A percentile compares a stretch with the other conserved stretches of the same genome.
Conservation (phyloP, 176 grass and related monocot species). For the Bromus sterilis region DNA sequence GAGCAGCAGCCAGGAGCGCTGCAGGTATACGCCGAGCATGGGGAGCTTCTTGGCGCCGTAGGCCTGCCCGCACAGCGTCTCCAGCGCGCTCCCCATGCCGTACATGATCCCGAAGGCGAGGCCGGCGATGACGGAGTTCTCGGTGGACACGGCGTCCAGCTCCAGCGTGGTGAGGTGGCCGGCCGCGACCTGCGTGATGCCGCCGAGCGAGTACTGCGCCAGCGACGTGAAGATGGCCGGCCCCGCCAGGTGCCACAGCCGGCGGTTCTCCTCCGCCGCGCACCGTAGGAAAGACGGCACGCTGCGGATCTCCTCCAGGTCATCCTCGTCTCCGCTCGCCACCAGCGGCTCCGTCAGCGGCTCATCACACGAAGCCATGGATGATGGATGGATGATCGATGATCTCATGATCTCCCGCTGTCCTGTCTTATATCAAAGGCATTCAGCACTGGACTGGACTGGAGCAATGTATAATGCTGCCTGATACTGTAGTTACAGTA, state of each 20-base stretch:
- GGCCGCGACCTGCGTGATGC: conserved; percentile 54
- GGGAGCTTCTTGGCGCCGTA: conserved; percentile 41
- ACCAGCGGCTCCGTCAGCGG: conserved; percentile 14
- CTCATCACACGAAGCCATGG: neutral
- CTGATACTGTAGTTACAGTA: neutral
- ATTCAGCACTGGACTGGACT: neutral
- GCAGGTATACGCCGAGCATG: conserved; percentile 62
- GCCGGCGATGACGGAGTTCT: conserved; percentile 78
- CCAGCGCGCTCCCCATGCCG: conserved; percentile 67
- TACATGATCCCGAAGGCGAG: conserved; percentile 71
- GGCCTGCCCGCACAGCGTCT: conserved; percentile 60
- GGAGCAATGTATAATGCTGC: neutral
- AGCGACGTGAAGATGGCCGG: conserved; percentile 81
- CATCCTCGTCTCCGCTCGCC: neutral
- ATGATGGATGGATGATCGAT: too few species aligned
- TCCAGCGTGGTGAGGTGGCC: conserved; percentile 87
- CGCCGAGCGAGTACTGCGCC: conserved; percentile 82
- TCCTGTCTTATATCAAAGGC: neutral
- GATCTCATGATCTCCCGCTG: neutral
- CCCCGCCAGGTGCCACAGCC: conserved; percentile 56
- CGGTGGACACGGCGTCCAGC: conserved; percentile 83
- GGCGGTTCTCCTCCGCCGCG: conserved; percentile 54
- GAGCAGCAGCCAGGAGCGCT: conserved; percentile 54
- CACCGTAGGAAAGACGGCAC: conserved; percentile 20
- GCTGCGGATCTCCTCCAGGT: conserved; percentile 68